Evolutionary conservation across 2,329 filamentous ascomycete species (phyloP).

Genomic region (Plenodomus lindquistii): DNA sequence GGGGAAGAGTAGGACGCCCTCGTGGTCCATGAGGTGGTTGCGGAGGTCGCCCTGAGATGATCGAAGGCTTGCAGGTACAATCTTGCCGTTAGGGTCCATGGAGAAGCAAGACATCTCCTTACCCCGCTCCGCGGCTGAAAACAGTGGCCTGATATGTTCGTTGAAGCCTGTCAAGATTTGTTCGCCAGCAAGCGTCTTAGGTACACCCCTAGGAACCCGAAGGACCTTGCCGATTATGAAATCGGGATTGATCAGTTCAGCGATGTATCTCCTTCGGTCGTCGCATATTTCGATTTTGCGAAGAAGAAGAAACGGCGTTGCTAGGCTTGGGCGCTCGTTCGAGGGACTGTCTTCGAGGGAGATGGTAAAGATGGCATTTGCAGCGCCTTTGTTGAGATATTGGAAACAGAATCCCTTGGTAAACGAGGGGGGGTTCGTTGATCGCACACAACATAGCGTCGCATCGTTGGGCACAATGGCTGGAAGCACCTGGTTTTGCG

Average conservation of each 20-base stretch:
- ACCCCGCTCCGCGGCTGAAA: background rate
- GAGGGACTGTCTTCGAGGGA: slow-evolving; percentile 7
- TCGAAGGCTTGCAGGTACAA: background rate
- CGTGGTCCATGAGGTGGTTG: slow-evolving; percentile 25
- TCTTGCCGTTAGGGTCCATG: background rate
- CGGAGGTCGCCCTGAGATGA: slow-evolving; percentile 9
- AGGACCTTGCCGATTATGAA: slow-evolving; percentile 27
- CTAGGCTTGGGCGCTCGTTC: too few relatives aligned
- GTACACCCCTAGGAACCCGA: slow-evolving; percentile 34
- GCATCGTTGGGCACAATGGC: background rate
- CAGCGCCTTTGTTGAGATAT: slow-evolving; percentile 40
- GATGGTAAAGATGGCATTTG: slow-evolving; percentile 40
- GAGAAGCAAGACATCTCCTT: slow-evolving; percentile 3
- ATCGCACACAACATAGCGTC: slow-evolving; percentile 20
- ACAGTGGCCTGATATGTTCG: slow-evolving; percentile 33
- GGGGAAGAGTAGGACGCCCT: slow-evolving; percentile 16
- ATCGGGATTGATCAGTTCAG: slow-evolving; percentile 10
- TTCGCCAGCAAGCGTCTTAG: slow-evolving; percentile 28
- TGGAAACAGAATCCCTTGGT: slow-evolving; percentile 17
- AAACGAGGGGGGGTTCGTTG: slow-evolving; percentile 1
- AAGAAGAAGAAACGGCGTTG: too few relatives aligned
- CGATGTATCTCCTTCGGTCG: slow-evolving; percentile 4
- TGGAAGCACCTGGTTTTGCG: background rate
- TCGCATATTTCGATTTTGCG: slow-evolving; percentile 14
- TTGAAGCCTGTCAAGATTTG: slow-evolving; percentile 34